Evolutionary conservation across 371 early-diverging fungal genomes (phyloP).

Genomic region (Apophysomyces elegans): DNA sequence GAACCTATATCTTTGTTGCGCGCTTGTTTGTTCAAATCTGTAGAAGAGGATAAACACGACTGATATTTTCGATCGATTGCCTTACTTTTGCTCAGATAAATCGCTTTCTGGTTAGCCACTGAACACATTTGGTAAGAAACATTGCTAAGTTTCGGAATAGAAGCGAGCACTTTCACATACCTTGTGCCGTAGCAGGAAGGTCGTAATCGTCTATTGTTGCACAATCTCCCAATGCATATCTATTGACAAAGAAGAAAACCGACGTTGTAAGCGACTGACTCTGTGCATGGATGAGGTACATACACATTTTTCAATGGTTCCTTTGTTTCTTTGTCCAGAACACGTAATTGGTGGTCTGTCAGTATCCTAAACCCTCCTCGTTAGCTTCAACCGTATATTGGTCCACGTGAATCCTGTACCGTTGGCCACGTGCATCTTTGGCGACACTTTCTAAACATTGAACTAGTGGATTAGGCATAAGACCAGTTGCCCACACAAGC

Average conservation of each 20-base stretch:
- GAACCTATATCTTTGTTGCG: not conserved
- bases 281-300: slow-evolving; percentile 13
- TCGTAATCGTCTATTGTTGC: slow-evolving; percentile 66
- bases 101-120: slow-evolving; percentile 82
- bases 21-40: not conserved
- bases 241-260: slow-evolving; percentile 16
- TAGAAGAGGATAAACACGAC: not conserved
- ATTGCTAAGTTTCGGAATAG: not conserved
- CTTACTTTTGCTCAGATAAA: slow-evolving; percentile 59
- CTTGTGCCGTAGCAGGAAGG: slow-evolving; percentile 81
- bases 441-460: slow-evolving; percentile 21
- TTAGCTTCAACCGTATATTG: not conserved
- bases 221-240: slow-evolving; percentile 85
- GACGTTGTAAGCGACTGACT: slow-evolving; percentile 8
- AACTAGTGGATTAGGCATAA: slow-evolving; percentile 41
- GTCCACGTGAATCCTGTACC: slow-evolving; percentile 14
- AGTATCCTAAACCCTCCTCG: slow-evolving; percentile 43
- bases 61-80: not conserved
- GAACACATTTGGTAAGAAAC: not conserved
- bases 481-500: slow-evolving; percentile 60
- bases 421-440: slow-evolving; percentile 25
- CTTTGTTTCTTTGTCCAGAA: slow-evolving; percentile 57
- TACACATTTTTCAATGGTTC: slow-evolving; percentile 48
- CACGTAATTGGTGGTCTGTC: slow-evolving; percentile 67
- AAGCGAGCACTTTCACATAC: slow-evolving; percentile 4